Percentiles rank a stretch among this genome's conserved stretches.
Conservation (phyloP, 768 basidiomycete genomes). For the Rhodocollybia butyracea region DNA sequence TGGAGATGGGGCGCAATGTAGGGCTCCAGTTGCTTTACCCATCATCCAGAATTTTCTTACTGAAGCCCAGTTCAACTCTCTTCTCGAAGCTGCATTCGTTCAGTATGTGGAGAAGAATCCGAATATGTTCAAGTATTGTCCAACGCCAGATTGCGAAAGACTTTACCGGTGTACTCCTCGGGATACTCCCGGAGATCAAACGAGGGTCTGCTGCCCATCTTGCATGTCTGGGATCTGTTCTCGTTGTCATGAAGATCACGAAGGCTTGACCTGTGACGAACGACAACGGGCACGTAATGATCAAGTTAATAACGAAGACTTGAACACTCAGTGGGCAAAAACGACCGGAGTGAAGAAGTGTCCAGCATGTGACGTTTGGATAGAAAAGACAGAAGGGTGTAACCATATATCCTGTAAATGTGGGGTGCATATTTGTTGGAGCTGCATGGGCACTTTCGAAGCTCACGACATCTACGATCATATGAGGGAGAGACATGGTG, state of each 20-base stretch:
- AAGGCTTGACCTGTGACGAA: conserved; percentile 48
- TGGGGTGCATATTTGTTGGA: conserved; percentile 54
- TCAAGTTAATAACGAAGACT: conserved; percentile 37
- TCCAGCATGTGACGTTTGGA: conserved; percentile 39
- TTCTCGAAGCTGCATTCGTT: conserved; percentile 55
- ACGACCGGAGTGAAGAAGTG: conserved; percentile 41
- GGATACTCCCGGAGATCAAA: conserved; percentile 1
- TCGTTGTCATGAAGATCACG: conserved; percentile 48
- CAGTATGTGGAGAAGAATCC: conserved; percentile 53
- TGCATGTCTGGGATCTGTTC: conserved; percentile 49
- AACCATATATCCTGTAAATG: conserved; percentile 54
- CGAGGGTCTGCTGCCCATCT: conserved; percentile 45
- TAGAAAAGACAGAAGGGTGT: conserved; percentile 52
- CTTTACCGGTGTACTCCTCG: conserved; percentile 44
- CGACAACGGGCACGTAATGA: conserved; percentile 24
- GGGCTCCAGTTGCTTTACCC: conserved; percentile 48
- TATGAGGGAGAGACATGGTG: conserved; percentile 31
- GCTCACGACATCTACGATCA: conserved; percentile 25
- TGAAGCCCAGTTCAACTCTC: conserved; percentile 43
- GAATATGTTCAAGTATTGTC: conserved; percentile 61
- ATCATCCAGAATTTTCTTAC: conserved; percentile 50
- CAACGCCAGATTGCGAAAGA: conserved; percentile 68
- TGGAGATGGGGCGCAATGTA: conserved; percentile 55
- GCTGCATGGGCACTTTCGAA: conserved; percentile 42
- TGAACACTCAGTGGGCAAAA: conserved; percentile 37